A percentile compares a stretch with the other conserved stretches of the same genome.
These are phyloP conservation scores for Triticum dicoccoides DNA, from an alignment of 176 grass and related monocot species.

Conservation along the genomic window DNA sequence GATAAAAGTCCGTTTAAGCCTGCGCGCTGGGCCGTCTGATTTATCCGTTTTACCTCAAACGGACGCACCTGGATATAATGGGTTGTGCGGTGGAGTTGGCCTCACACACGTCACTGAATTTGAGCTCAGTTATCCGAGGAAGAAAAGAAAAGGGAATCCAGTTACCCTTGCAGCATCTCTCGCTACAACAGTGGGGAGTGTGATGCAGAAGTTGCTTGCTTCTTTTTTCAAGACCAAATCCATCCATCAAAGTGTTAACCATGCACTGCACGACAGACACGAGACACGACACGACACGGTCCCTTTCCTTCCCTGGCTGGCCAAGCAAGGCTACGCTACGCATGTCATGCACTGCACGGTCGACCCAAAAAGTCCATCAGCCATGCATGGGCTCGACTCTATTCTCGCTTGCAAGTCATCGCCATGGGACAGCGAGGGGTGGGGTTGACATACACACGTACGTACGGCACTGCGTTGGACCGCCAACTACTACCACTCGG, in stretches of 20 bases:
- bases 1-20: no score
- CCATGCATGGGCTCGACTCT: no score
- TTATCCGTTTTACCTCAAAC: no score
- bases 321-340: not conserved
- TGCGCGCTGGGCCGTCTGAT: no score
- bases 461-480: not conserved
- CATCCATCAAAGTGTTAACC: constrained; percentile 2
- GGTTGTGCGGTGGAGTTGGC: no score
- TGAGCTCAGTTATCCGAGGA: no score
- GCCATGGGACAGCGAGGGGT: not conserved
- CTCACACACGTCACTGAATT: no score
- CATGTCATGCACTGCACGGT: not conserved
- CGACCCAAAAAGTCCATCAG: constrained; percentile 5
- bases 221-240: constrained; percentile 38
- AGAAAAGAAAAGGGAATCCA: no score
- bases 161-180: no score
- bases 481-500: not conserved
- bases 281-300: not conserved
- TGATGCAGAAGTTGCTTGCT: constrained; percentile 2
- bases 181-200: no score
- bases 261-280: constrained; percentile 12
- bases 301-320: not conserved
- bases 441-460: not conserved
- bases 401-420: not conserved
- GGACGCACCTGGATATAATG: no score